These are phyloP conservation scores for Torulaspora globosa DNA, from an alignment of 1,139 yeast genomes.

Conservation along the genomic window DNA sequence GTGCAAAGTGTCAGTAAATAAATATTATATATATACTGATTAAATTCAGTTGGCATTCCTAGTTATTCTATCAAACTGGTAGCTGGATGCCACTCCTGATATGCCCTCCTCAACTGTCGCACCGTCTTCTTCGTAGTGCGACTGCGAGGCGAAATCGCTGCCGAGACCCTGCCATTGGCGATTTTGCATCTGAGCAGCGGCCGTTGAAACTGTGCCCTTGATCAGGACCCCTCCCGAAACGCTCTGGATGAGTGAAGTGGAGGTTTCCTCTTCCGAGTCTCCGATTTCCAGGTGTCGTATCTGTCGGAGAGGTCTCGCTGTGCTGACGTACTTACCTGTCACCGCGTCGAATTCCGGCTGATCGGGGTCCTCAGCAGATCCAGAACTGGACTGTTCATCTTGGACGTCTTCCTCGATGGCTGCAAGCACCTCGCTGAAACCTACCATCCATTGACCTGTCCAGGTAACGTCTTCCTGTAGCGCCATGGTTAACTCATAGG, in stretches of 20 bases:
- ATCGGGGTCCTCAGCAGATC: slow-evolving; percentile 46
- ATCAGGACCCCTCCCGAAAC: slow-evolving; percentile 48
- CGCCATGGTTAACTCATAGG: slow-evolving; percentile 83
- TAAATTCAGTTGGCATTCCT: neutral
- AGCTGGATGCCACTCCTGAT: slow-evolving; percentile 86
- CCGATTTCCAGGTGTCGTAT: slow-evolving; percentile 61
- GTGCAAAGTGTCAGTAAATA: slow-evolving; percentile 1
- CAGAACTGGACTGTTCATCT: slow-evolving; percentile 31
- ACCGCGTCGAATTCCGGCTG: slow-evolving; percentile 88
- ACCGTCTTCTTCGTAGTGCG: slow-evolving; percentile 50
- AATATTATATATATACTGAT: neutral
- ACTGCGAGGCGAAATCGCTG: slow-evolving; percentile 60
- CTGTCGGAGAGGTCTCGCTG: slow-evolving; percentile 70
- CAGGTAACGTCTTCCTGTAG: slow-evolving; percentile 69
- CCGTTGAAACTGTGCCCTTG: slow-evolving; percentile 79
- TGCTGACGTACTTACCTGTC: slow-evolving; percentile 67
- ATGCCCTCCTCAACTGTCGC: slow-evolving; percentile 78
- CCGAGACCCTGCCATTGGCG: slow-evolving; percentile 91
- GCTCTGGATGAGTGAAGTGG: slow-evolving; percentile 51
- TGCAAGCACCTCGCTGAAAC: slow-evolving; percentile 48
- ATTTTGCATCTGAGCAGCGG: slow-evolving; percentile 70
- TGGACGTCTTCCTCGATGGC: slow-evolving; percentile 35
- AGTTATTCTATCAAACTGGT: slow-evolving; percentile 36
- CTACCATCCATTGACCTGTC: slow-evolving; percentile 93
- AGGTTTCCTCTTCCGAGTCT: slow-evolving; percentile 30